Conservation (phyloP, 176 grass and related monocot species). For the Chrysopogon serrulatus region DNA sequence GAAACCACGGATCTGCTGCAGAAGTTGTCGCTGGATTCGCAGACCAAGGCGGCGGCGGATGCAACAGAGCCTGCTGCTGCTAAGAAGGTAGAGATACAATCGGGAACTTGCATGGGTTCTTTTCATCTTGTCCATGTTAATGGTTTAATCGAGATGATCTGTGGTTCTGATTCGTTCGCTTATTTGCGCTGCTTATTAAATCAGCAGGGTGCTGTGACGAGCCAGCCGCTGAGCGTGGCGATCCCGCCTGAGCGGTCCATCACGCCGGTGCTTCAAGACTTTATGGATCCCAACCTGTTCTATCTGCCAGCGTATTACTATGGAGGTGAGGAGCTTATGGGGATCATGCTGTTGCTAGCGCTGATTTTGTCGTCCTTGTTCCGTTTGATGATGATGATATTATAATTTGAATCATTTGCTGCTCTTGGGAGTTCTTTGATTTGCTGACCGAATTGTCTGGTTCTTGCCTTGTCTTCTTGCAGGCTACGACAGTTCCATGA, state of each 20-base stretch:
- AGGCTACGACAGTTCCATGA: constrained; percentile 80
- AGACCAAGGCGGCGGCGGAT: constrained; percentile 37
- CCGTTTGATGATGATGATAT: background rate
- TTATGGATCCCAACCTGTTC: constrained; percentile 69
- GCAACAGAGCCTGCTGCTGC: constrained; percentile 23
- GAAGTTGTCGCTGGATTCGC: constrained; percentile 65
- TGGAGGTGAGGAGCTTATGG: constrained; percentile 47
- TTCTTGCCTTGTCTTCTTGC: background rate
- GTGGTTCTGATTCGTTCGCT: background rate
- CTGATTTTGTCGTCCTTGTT: background rate
- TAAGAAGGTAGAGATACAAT: constrained; percentile 38
- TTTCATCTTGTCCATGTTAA: background rate
- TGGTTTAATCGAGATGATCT: constrained; percentile 5
- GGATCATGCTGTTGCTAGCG: background rate
- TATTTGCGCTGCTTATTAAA: background rate
- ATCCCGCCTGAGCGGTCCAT: constrained; percentile 62
- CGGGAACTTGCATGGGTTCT: constrained; percentile 6
- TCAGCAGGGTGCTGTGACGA: constrained; percentile 34
- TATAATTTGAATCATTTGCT: background rate
- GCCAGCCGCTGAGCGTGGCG: constrained; percentile 50
- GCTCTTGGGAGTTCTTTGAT: background rate
- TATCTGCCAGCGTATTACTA: constrained; percentile 77
- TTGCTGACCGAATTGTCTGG: background rate
- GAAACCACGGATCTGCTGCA: constrained; percentile 83
- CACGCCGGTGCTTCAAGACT: constrained; percentile 80